Conservation (phyloP, 495 filamentous ascomycete genomes). For the Penicillium flavigenum region DNA sequence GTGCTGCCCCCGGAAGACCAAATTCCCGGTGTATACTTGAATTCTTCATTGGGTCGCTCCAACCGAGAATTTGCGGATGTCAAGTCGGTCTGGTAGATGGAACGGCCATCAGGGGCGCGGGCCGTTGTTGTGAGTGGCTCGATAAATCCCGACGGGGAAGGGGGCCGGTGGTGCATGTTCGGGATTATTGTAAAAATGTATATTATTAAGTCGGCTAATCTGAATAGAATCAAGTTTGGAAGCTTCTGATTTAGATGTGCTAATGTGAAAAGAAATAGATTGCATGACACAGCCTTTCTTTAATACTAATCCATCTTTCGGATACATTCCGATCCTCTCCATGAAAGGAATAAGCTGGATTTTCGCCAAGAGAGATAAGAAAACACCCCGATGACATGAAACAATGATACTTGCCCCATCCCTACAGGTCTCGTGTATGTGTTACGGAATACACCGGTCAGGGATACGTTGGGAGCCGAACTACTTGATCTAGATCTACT, state of each 20-base stretch:
- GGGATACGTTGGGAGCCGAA: not conserved
- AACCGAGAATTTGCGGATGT: slow-evolving; percentile 1
- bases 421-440: slow-evolving; percentile 10
- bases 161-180: slow-evolving; percentile 4
- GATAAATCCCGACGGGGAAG: slow-evolving; percentile 2
- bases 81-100: not conserved
- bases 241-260: not conserved
- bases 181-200: not conserved
- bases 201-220: not conserved
- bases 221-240: not conserved
- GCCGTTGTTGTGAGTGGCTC: not conserved
- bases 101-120: not conserved
- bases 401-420: slow-evolving; percentile 11
- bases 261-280: not conserved
- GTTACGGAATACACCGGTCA: slow-evolving; percentile 12
- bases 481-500: not conserved
- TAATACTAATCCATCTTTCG: slow-evolving; percentile 14
- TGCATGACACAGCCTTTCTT: not conserved
- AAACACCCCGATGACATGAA: not conserved
- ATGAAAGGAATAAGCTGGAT: slow-evolving; percentile 10
- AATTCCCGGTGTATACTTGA: slow-evolving; percentile 22
- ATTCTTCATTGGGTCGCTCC: slow-evolving; percentile 13
- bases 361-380: slow-evolving; percentile 17
- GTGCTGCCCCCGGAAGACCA: slow-evolving; percentile 32
- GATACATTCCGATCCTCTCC: slow-evolving; percentile 10